These are phyloP conservation scores for Coelastrella sp. DNA, from an alignment of 139 green algal genomes.

Conservation along the genomic window DNA sequence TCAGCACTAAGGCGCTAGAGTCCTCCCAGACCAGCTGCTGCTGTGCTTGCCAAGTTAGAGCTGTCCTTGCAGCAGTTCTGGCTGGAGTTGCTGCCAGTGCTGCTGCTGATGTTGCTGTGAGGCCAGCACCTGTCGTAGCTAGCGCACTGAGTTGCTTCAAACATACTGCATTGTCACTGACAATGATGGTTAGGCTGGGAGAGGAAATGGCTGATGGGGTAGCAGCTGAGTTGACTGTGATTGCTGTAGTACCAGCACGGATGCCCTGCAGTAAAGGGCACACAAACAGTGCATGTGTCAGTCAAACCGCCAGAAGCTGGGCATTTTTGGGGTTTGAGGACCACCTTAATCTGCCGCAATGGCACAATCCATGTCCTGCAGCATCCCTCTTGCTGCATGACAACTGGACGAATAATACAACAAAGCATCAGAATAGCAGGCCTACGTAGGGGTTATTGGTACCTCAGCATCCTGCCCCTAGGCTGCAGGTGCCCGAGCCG, in stretches of 20 bases:
- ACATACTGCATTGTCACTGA: constrained; percentile 55
- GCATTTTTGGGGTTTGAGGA: too few species aligned
- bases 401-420: too few species aligned
- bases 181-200: not conserved
- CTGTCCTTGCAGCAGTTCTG: not conserved
- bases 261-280: not conserved
- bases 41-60: constrained; percentile 4
- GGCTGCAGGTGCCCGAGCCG: not conserved
- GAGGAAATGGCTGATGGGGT: not conserved
- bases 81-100: not conserved
- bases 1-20: constrained; percentile 43
- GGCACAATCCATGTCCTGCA: too few species aligned
- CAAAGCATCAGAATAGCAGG: too few species aligned
- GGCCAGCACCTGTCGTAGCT: constrained; percentile 33
- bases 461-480: not conserved
- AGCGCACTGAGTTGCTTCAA: constrained; percentile 46
- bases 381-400: too few species aligned
- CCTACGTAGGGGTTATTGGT: not conserved
- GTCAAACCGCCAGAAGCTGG: too few species aligned
- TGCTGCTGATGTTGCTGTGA: constrained; percentile 4
- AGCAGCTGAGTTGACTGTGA: not conserved
- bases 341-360: too few species aligned
- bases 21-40: constrained; percentile 55
- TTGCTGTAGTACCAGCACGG: not conserved
- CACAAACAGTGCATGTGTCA: not conserved